These are phyloP conservation scores for Rhododendron molle DNA, from an alignment of 148 eudicot genomes.

Conservation along the genomic window DNA sequence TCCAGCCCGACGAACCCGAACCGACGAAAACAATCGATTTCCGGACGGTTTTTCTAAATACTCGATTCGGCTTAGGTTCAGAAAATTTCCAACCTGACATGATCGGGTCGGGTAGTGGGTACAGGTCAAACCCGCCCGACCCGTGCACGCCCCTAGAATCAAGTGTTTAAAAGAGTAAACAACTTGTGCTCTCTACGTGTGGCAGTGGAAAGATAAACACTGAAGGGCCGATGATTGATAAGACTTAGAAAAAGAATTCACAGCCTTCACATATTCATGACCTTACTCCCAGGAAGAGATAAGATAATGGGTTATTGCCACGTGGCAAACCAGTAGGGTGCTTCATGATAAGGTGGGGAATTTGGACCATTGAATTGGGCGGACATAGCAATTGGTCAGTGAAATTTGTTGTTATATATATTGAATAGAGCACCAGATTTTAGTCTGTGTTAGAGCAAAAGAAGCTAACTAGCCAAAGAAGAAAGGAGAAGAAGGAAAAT, in stretches of 20 bases:
- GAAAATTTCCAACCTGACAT: too few relatives aligned
- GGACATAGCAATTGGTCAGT: background rate
- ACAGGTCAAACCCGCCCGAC: too few relatives aligned
- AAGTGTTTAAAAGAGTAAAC: background rate
- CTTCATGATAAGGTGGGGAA: conserved; percentile 17
- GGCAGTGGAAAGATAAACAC: background rate
- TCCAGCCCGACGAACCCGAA: too few relatives aligned
- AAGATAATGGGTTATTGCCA: conserved; percentile 15
- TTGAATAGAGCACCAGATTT: background rate
- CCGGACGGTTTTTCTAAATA: too few relatives aligned
- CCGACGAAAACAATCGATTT: too few relatives aligned
- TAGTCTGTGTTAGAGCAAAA: background rate
- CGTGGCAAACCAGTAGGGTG: conserved; percentile 7
- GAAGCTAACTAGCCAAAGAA: background rate
- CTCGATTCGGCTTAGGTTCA: too few relatives aligned
- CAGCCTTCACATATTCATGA: conserved; percentile 4
- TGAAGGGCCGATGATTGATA: background rate
- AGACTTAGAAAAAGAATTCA: background rate
- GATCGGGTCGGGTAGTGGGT: too few relatives aligned
- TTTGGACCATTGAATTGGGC: conserved; percentile 13
- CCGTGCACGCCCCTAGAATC: too few relatives aligned
- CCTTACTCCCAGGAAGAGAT: conserved; percentile 7
- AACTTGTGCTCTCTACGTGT: background rate
- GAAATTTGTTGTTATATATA: conserved; percentile 10
- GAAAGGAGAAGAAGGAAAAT: background rate